A percentile compares a stretch with the other conserved stretches of the same genome.
phyloP scores from a whole-genome alignment of 2,329 filamentous ascomycete species.

The Lizonia empirigonia region DNA sequence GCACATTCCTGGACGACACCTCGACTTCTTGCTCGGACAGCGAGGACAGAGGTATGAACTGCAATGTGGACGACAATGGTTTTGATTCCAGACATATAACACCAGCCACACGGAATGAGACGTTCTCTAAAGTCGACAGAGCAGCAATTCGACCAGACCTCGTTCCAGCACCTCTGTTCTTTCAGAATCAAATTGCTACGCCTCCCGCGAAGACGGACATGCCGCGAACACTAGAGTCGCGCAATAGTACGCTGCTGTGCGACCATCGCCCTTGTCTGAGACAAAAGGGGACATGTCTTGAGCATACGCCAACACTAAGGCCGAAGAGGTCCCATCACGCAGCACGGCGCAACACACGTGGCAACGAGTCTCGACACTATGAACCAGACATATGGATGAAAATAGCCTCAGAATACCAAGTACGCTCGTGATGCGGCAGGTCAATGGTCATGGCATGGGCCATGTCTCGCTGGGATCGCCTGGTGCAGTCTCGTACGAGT shows the following conservation, averaged over 20 bases:
- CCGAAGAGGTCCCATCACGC: not conserved
- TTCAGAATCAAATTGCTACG: not conserved
- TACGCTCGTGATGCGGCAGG: not conserved
- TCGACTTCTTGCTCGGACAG: not conserved
- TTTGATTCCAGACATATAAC: not conserved
- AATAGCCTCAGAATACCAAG: not conserved
- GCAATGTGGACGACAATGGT: not conserved
- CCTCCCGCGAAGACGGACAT: not conserved
- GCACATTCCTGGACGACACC: not conserved
- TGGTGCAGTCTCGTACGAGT: not conserved
- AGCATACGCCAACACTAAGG: not conserved
- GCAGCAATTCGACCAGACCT: not conserved
- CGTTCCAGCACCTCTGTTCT: not conserved
- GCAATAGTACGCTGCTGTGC: not conserved
- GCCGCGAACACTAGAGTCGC: not conserved
- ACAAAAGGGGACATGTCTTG: conserved; percentile 8
- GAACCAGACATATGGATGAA: conserved; percentile 10
- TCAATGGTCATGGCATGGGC: not conserved
- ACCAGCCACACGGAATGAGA: too few relatives aligned
- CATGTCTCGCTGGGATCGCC: not conserved
- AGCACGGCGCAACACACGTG: not conserved
- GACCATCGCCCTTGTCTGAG: conserved; percentile 8
- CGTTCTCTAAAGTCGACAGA: too few relatives aligned
- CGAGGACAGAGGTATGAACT: not conserved
- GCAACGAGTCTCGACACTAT: not conserved